phyloP scores from a whole-genome alignment of 371 early-diverging fungal genomes.

The Apophysomyces elegans region DNA sequence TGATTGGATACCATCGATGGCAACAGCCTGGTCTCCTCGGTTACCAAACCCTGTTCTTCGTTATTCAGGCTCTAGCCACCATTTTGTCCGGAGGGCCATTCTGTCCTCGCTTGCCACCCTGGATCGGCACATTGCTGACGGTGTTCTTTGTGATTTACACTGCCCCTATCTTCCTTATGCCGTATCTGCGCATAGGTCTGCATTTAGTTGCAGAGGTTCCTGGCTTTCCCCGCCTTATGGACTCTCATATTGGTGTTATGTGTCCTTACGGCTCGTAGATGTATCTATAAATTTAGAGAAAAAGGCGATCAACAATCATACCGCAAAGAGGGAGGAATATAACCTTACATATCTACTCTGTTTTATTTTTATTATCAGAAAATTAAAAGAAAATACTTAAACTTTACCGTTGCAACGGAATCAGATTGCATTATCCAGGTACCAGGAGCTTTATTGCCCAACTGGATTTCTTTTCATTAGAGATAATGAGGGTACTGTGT shows the following conservation, averaged over 20 bases:
- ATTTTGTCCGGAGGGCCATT: background rate
- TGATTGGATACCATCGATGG: constrained; percentile 25
- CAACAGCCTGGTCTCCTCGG: constrained; percentile 25
- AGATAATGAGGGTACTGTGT: no score
- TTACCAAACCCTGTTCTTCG: constrained; percentile 33
- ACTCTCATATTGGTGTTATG: constrained; percentile 20
- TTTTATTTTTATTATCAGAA: no score
- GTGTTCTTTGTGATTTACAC: constrained; percentile 31
- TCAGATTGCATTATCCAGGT: no score
- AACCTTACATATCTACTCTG: no score
- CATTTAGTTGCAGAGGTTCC: constrained; percentile 33
- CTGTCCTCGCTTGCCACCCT: constrained; percentile 15
- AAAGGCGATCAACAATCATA: no score
- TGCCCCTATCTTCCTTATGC: constrained; percentile 39
- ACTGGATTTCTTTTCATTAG: no score
- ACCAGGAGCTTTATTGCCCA: no score
- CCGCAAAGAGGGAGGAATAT: no score
- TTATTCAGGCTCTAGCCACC: constrained; percentile 32
- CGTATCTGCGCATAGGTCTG: constrained; percentile 35
- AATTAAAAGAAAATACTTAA: no score
- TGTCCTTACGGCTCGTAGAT: constrained; percentile 33
- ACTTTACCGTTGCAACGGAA: no score
- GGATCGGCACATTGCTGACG: constrained; percentile 29
- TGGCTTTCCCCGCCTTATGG: constrained; percentile 37
- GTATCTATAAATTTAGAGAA: background rate